phyloP scores from a whole-genome alignment of 768 basidiomycete genomes.

The Mycena chlorophos region DNA sequence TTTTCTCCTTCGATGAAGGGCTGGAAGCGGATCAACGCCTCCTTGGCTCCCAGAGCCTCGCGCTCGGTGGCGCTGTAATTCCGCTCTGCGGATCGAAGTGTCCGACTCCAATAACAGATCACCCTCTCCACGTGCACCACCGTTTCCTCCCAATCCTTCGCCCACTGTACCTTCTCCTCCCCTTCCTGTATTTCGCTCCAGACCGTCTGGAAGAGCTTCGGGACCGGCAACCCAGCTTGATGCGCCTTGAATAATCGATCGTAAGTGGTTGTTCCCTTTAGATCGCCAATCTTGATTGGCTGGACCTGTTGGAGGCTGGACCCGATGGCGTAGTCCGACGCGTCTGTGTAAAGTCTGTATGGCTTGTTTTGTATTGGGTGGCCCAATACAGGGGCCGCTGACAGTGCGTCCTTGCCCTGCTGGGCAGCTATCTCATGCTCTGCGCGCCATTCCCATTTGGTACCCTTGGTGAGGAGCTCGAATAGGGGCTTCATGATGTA shows the following conservation, averaged over 20 bases:
- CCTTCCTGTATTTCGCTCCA: conserved; percentile 21
- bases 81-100: conserved; percentile 26
- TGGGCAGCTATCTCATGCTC: conserved; percentile 29
- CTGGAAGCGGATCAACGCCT: not conserved
- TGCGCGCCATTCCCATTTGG: conserved; percentile 22
- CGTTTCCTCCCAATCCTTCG: conserved; percentile 24
- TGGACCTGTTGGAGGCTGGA: conserved; percentile 36
- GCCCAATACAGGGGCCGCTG: conserved; percentile 32
- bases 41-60: conserved; percentile 30
- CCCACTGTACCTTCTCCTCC: conserved; percentile 20
- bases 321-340: conserved; percentile 29
- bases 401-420: conserved; percentile 28
- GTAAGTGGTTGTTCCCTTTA: conserved; percentile 29
- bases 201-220: conserved; percentile 21
- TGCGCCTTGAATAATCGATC: conserved; percentile 25
- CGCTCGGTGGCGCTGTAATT: conserved; percentile 35
- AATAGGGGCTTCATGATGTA: conserved; percentile 36
- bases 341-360: conserved; percentile 38
- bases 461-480: conserved; percentile 30
- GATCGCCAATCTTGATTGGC: conserved; percentile 24
- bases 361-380: conserved; percentile 29
- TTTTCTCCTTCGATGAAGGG: conserved; percentile 30
- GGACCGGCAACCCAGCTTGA: conserved; percentile 19
- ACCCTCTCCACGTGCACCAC: conserved; percentile 30
- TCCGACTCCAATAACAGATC: conserved; percentile 30